Evolutionary conservation across 2,329 filamentous ascomycete species (phyloP).

Genomic region (Aspergillus puulaauensis): DNA sequence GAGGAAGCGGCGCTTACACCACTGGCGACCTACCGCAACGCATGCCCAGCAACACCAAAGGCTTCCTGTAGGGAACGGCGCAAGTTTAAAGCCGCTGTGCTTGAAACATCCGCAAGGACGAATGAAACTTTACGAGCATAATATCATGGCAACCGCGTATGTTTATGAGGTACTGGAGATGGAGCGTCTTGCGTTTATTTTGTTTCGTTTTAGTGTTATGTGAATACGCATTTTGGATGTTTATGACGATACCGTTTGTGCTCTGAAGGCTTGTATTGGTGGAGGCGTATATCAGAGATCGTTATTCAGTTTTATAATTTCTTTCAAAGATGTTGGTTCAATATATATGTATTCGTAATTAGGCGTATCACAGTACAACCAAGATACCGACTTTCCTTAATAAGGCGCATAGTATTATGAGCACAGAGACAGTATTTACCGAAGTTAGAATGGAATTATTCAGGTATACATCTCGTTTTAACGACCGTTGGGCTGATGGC

Average conservation of each 20-base stretch:
- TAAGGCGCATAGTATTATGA: no score
- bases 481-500: neutral
- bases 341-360: no score
- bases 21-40: slow-evolving; percentile 59
- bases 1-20: slow-evolving; percentile 39
- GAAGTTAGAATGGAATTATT: neutral
- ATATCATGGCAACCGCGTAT: slow-evolving; percentile 15
- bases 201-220: slow-evolving; percentile 14
- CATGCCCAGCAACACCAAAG: slow-evolving; percentile 73
- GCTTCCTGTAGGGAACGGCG: slow-evolving; percentile 60
- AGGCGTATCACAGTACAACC: no score
- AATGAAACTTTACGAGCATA: slow-evolving; percentile 16
- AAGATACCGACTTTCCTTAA: no score
- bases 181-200: slow-evolving; percentile 8
- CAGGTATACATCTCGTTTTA: neutral
- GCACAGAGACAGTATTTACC: no score
- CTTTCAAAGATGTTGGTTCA: no score
- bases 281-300: slow-evolving; percentile 6
- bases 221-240: slow-evolving; percentile 17
- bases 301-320: neutral
- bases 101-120: neutral
- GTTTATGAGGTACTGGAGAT: slow-evolving; percentile 9
- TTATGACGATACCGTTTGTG: slow-evolving; percentile 10
- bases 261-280: slow-evolving; percentile 2
- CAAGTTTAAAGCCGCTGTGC: neutral